Percentiles rank a stretch among this genome's conserved stretches.
Evolutionary conservation across 345 rosid genomes (phyloP).

Genomic region (rapeseed (Brassica napus)): Da-Ae NC_063436.1:30393501-30394000

Average conservation of each 20-base stretch:
- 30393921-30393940: slow-evolving; percentile 89
- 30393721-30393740: slow-evolving; percentile 94
- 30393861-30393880: not conserved
- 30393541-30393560: slow-evolving; percentile 58
- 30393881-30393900: not conserved
- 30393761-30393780: slow-evolving; percentile 78
- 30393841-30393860: not conserved
- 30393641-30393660: not conserved
- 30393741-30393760: slow-evolving; percentile 93
- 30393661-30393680: slow-evolving; percentile 16
- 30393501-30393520: slow-evolving; percentile 61
- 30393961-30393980: slow-evolving; percentile 84
- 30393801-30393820: slow-evolving; percentile 92
- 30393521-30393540: slow-evolving; percentile 53
- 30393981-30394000: slow-evolving; percentile 74
- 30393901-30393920: slow-evolving; percentile 1
- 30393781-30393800: slow-evolving; percentile 87
- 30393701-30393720: slow-evolving; percentile 76
- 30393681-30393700: slow-evolving; percentile 71
- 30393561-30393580: slow-evolving; percentile 55
- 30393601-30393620: not conserved
- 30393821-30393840: slow-evolving; percentile 47
- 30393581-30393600: not conserved
- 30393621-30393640: not conserved
- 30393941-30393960: slow-evolving; percentile 94